A percentile compares a stretch with the other conserved stretches of the same genome.
These are phyloP conservation scores for Rhizophlyctis rosea DNA, from an alignment of 192 early-diverging fungal genomes.

Conservation along the genomic window DNA sequence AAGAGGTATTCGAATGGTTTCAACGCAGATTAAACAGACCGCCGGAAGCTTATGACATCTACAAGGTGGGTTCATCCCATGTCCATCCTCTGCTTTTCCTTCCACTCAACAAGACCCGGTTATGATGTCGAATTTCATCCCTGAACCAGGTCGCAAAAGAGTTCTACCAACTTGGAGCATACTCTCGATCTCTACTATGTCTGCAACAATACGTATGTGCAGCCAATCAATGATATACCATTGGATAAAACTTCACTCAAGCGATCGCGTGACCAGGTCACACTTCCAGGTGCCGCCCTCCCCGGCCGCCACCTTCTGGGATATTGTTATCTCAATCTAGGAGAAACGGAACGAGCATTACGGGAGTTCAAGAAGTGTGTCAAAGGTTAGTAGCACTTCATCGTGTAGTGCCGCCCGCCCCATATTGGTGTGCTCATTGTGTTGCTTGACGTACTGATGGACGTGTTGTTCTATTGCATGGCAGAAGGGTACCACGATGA, in stretches of 20 bases:
- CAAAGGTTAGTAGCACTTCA: constrained; percentile 45
- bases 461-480: neutral
- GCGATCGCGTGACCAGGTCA: constrained; percentile 23
- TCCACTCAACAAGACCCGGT: neutral
- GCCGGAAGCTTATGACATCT: constrained; percentile 51
- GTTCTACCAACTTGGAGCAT: constrained; percentile 60
- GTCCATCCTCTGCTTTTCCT: neutral
- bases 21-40: constrained; percentile 43
- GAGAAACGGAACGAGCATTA: constrained; percentile 49
- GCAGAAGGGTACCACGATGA: constrained; percentile 54
- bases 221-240: neutral
- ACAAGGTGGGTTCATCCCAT: constrained; percentile 33
- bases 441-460: neutral
- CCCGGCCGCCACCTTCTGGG: constrained; percentile 55
- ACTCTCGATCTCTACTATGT: constrained; percentile 52
- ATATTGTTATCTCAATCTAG: constrained; percentile 57
- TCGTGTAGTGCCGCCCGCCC: too few relatives aligned
- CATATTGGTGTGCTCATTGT: too few relatives aligned
- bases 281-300: constrained; percentile 43
- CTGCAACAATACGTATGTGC: constrained; percentile 52
- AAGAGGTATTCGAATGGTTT: constrained; percentile 54
- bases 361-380: constrained; percentile 61
- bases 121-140: neutral
- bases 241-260: neutral
- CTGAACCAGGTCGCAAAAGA: constrained; percentile 49